Conservation (phyloP, 768 basidiomycete species). For the Postia placenta region DNA sequence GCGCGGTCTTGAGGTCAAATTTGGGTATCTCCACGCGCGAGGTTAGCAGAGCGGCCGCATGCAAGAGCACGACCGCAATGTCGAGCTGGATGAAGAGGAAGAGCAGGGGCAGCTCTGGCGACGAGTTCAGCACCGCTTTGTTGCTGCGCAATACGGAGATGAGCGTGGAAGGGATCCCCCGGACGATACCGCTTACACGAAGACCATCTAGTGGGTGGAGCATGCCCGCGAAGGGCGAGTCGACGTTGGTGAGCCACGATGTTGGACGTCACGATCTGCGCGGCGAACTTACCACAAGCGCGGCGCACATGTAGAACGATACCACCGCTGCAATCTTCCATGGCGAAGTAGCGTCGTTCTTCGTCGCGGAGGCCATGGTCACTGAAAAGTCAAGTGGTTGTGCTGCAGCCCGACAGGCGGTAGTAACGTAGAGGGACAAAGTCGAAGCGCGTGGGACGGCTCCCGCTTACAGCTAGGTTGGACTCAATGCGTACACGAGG, state of each 20-base stretch:
- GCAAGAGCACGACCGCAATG: constrained; percentile 61
- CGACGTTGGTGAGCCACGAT: not conserved
- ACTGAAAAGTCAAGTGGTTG: too few species aligned
- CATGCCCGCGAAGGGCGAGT: not conserved
- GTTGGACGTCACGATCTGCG: not conserved
- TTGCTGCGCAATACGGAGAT: constrained; percentile 39
- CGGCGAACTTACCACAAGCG: constrained; percentile 53
- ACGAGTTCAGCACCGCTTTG: constrained; percentile 65
- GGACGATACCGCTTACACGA: constrained; percentile 30
- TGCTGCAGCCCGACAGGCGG: too few species aligned
- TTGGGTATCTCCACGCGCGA: constrained; percentile 52
- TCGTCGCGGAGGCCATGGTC: constrained; percentile 24
- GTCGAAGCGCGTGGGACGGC: too few species aligned
- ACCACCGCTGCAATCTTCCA: constrained; percentile 66
- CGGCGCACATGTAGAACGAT: constrained; percentile 71
- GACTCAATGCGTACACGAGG: too few species aligned
- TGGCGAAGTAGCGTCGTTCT: constrained; percentile 26
- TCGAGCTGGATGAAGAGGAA: constrained; percentile 66
- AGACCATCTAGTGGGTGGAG: constrained; percentile 39
- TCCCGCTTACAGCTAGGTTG: too few species aligned
- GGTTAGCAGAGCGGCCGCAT: constrained; percentile 42
- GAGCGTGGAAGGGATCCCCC: not conserved
- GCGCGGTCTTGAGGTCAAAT: constrained; percentile 43
- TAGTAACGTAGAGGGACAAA: too few species aligned
- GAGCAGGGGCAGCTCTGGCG: constrained; percentile 59